Evolutionary conservation across 768 basidiomycete genomes (phyloP), one percentile per base, ranked within the genome.

Genomic region (Phallus indusiatus): DNA sequence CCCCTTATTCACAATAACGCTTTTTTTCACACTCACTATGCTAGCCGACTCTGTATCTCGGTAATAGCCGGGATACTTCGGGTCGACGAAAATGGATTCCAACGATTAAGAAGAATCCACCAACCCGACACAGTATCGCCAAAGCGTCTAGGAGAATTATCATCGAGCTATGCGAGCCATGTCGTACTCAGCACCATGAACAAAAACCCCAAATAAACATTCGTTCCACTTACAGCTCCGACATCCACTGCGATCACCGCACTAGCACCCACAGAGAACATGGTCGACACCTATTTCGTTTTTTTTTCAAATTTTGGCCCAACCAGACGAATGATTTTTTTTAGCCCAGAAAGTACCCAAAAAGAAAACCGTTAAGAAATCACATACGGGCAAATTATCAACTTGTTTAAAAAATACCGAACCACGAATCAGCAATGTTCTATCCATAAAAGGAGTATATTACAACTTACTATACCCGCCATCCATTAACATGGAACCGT

Each of bases 121-220:
- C 90, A 96, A 28, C 96, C 96, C 2, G 94, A 96, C 2, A 99
- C 79, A 0, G 90, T 86, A 66, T 99, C 96, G 5, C 96, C 94
- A 71, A 94, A 96, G 64, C 89, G 86, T 55, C 96, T 80, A 0
- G 95, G 94, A 1, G 90, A 90, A 60, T 95, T 97, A 68, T 99
- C 96, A 67, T 97, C 95, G 60, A 94, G 78, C 82, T 91, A 68
- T 21, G 52, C 18, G 33, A 54, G 16, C n/a, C 53, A 20, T 14
- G 24, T 36, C 53, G 21, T 28, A 17, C 22, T 21, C 22, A 53
- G 28, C 22, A n/a, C 33, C 22, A 53, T 17, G 51, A 20, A 53
- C 21, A 55, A 28, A 18, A 20, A 33, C 18, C 56, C 21, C 28
- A 5, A 17, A 51, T 20, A 21, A 42, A n/a, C 10, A 34, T 14